These are phyloP conservation scores for Candida ponderosae DNA, from an alignment of 805 yeast genomes.

Conservation along the genomic window DNA sequence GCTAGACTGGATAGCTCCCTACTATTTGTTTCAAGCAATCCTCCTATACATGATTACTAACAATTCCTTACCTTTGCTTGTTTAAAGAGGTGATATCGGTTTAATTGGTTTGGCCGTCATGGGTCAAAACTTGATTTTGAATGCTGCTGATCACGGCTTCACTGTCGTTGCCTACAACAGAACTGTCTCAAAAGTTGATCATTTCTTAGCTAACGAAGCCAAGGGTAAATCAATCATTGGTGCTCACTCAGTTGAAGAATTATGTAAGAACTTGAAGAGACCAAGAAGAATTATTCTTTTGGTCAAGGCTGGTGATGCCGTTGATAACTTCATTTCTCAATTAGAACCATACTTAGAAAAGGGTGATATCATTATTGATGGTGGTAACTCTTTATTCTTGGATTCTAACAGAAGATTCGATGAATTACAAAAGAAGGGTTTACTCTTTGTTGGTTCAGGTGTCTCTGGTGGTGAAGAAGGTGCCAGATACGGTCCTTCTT, in stretches of 20 bases:
- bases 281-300: slow-evolving; percentile 93
- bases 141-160: slow-evolving; percentile 98
- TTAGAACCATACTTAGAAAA: slow-evolving; percentile 85
- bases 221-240: slow-evolving; percentile 96
- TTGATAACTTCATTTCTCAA: slow-evolving; percentile 84
- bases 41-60: too few species aligned
- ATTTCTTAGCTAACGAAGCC: slow-evolving; percentile 89
- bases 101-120: slow-evolving; percentile 99
- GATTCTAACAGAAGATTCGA: slow-evolving; percentile 95
- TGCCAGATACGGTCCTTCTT: slow-evolving; percentile 98
- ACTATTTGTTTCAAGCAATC: too few species aligned
- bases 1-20: too few species aligned
- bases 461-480: slow-evolving; percentile 99
- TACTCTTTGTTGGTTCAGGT: slow-evolving; percentile 95
- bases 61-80: neutral
- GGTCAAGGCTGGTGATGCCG: slow-evolving; percentile 96
- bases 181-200: slow-evolving; percentile 93
- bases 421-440: slow-evolving; percentile 80
- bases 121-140: slow-evolving; percentile 97
- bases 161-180: slow-evolving; percentile 98
- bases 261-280: slow-evolving; percentile 82
- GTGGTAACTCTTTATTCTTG: slow-evolving; percentile 99
- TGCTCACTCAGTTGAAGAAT: slow-evolving; percentile 87
- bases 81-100: slow-evolving; percentile 83
- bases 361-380: slow-evolving; percentile 98